Percentiles rank a stretch among this genome's conserved stretches.
Evolutionary conservation across 2,329 filamentous ascomycete species (phyloP).

Genomic region (Nigrospora sphaerica): DNA sequence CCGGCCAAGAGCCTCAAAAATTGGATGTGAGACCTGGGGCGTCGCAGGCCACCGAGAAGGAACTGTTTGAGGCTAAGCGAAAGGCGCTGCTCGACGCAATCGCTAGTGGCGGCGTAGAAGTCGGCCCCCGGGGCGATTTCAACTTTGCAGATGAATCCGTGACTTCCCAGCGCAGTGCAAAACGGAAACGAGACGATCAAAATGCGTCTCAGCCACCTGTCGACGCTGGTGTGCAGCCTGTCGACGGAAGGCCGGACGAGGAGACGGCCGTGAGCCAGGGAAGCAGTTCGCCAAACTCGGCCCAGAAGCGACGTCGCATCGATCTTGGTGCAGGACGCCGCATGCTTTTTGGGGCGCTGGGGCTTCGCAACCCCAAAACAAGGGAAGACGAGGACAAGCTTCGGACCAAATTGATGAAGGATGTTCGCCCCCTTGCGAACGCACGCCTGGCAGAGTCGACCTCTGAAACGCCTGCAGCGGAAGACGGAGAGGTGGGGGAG

Average conservation of each 20-base stretch:
- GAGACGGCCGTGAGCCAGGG: conserved; percentile 3
- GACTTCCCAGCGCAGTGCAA: conserved; percentile 4
- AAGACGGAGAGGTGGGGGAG: conserved; percentile 21
- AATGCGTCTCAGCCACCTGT: neutral
- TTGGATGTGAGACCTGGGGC: neutral
- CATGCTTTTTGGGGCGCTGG: conserved; percentile 66
- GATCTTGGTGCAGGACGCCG: conserved; percentile 56
- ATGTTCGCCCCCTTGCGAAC: conserved; percentile 35
- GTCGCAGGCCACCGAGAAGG: conserved; percentile 15
- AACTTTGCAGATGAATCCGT: conserved; percentile 2
- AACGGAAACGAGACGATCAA: conserved; percentile 15
- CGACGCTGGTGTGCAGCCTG: neutral
- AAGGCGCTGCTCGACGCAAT: conserved; percentile 44
- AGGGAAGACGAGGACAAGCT: conserved; percentile 61
- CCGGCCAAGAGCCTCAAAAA: conserved; percentile 7
- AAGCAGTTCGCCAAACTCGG: conserved; percentile 8
- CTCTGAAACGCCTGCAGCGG: conserved; percentile 6
- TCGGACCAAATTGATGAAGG: conserved; percentile 50
- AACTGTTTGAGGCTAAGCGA: conserved; percentile 42
- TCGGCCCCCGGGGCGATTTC: conserved; percentile 17
- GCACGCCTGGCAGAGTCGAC: conserved; percentile 17
- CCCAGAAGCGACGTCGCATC: conserved; percentile 24
- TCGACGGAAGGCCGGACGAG: neutral
- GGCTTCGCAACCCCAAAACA: conserved; percentile 59
- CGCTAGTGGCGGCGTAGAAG: conserved; percentile 42